Base-by-base conservation (phyloP, 2,329 filamentous ascomycete species). In the Calonectria hongkongensis region DNA sequence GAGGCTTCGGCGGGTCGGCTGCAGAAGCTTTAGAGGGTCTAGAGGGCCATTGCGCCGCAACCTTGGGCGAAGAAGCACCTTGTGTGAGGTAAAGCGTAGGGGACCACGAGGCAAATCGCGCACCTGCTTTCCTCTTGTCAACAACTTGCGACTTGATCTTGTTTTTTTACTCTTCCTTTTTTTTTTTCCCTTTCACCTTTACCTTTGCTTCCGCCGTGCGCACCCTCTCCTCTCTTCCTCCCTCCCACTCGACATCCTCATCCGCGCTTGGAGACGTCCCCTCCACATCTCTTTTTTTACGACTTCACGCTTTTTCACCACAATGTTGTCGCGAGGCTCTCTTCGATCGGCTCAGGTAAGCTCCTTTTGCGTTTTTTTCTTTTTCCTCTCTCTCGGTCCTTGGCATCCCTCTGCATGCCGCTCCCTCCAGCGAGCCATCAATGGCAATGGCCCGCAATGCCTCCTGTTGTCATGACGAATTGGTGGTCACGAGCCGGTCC, bases 261-360 rank as follows among this genome's bases (percentile, higher is more conserved):
- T 15, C 66, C 28, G 73, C 30, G 65, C 66, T 28, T 18, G 28
- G 48, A 69, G 66, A 51, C 45, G 18, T 69, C 64, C 50, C 66
- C 50, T 66, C 56, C 41, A 33, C 30, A 33, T 45, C 68, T 66
- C 25, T 65, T 70, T 69, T 64, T 54, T 41, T 56, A 58, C 72
- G 65, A 74, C 74, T 58, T 68, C 72, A 63, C 39, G 41, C 78
- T 74, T 74, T 76, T 68, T 58, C 21, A 62, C 54, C 54, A 89
- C 80, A 76, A 92, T 92, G 90, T 82, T 92, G 84, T 91, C 89
- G 83, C 88, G 89, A 85, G 88, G 87, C 85, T 89, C 89, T 81
- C 78, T 87, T 78, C 83, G 88, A 83, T 85, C 89, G 84, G 89
- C 89, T 79, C 88, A 91, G 89, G 90, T 91, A 88, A 78, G 87